Evolutionary conservation across 2,329 filamentous ascomycete species (phyloP).

Genomic region (Ascochyta viciae-villosae): DNA sequence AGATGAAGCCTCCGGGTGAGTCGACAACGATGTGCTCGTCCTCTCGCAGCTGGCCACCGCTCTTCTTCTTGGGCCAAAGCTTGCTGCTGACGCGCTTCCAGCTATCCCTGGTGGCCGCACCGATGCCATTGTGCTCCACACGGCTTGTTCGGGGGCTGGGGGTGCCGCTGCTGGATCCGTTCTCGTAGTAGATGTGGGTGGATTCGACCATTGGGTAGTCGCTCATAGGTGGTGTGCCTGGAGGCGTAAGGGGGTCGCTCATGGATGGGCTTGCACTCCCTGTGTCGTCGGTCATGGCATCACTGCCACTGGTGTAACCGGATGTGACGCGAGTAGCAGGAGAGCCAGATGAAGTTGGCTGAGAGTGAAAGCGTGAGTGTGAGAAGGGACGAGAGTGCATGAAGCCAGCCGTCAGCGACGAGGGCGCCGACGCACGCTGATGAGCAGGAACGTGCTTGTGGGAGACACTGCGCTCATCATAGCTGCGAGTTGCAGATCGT

Average conservation of each 20-base stretch:
- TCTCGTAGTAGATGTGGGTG: slow-evolving; percentile 46
- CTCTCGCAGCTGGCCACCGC: slow-evolving; percentile 45
- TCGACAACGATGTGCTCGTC: slow-evolving; percentile 47
- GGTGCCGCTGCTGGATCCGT: slow-evolving; percentile 41
- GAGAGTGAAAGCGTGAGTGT: slow-evolving; percentile 48
- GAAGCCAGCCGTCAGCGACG: slow-evolving; percentile 47
- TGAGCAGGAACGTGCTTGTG: slow-evolving; percentile 41
- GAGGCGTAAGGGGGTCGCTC: slow-evolving; percentile 74
- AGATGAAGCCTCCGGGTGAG: slow-evolving; percentile 18
- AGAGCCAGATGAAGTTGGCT: slow-evolving; percentile 44
- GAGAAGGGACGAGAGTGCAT: slow-evolving; percentile 46
- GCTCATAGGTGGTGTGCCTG: slow-evolving; percentile 75
- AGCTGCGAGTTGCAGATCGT: slow-evolving; percentile 49
- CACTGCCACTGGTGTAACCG: slow-evolving; percentile 53
- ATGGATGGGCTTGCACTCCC: slow-evolving; percentile 58
- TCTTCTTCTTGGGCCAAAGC: slow-evolving; percentile 51
- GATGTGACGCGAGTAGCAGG: slow-evolving; percentile 37
- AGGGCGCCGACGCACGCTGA: slow-evolving; percentile 50
- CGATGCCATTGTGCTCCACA: slow-evolving; percentile 47
- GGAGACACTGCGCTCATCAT: slow-evolving; percentile 49
- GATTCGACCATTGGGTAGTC: slow-evolving; percentile 56
- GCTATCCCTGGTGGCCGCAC: slow-evolving; percentile 46
- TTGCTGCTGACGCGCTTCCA: slow-evolving; percentile 53
- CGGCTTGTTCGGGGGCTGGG: slow-evolving; percentile 49
- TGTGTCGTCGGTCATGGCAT: slow-evolving; percentile 67